Conservation (phyloP, 495 filamentous ascomycete species). For the Cenococcum geophilum region DNA sequence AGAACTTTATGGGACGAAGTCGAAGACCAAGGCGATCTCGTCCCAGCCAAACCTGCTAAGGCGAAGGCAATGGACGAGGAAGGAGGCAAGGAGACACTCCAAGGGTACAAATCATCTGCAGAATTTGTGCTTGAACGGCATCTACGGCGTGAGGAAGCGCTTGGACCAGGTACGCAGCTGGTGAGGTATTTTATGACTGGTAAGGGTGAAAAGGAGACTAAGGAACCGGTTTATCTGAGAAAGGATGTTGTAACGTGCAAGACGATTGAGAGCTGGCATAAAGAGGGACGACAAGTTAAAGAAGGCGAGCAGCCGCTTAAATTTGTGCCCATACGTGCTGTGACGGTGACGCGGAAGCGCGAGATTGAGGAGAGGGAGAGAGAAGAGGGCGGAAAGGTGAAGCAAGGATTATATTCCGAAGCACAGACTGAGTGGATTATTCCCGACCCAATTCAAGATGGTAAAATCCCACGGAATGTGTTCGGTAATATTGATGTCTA, state of each 20-base stretch:
- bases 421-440: slow-evolving; percentile 95
- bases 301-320: slow-evolving; percentile 72
- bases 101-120: slow-evolving; percentile 77
- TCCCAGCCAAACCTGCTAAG: slow-evolving; percentile 56
- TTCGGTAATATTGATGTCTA: slow-evolving; percentile 98
- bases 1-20: slow-evolving; percentile 65
- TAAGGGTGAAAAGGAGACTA: slow-evolving; percentile 57
- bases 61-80: slow-evolving; percentile 59
- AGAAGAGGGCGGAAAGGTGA: slow-evolving; percentile 70
- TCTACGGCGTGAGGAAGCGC: slow-evolving; percentile 85
- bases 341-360: slow-evolving; percentile 79
- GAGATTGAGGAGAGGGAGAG: slow-evolving; percentile 80
- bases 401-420: slow-evolving; percentile 76
- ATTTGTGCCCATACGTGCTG: slow-evolving; percentile 79
- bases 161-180: slow-evolving; percentile 59
- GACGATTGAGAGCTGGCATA: slow-evolving; percentile 94
- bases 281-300: slow-evolving; percentile 76
- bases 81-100: slow-evolving; percentile 70
- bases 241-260: slow-evolving; percentile 78
- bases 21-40: slow-evolving; percentile 71
- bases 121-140: slow-evolving; percentile 84
- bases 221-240: slow-evolving; percentile 75
- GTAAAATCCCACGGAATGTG: slow-evolving; percentile 85
- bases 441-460: slow-evolving; percentile 72
- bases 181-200: slow-evolving; percentile 68